Evolutionary conservation across 106 monocot species (phyloP).

Genomic region (Vanilla planifolia): DNA sequence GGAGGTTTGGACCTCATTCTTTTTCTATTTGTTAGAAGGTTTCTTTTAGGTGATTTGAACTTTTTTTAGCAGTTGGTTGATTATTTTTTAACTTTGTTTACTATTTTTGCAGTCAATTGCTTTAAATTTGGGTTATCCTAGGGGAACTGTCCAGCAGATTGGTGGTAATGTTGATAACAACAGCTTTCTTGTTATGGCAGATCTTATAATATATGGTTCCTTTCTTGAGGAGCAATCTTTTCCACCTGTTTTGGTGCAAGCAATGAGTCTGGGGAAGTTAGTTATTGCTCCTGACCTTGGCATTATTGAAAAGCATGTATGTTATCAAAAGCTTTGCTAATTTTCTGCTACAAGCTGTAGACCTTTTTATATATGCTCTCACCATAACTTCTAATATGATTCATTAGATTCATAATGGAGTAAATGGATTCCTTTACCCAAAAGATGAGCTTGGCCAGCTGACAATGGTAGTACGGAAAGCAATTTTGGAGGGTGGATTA

Average conservation of each 20-base stretch:
- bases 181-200: conserved; percentile 50
- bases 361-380: background rate
- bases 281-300: conserved; percentile 80
- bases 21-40: background rate
- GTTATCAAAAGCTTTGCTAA: conserved; percentile 14
- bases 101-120: conserved; percentile 34
- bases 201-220: conserved; percentile 88
- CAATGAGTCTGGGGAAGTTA: conserved; percentile 82
- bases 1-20: conserved; percentile 38
- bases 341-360: background rate
- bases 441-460: conserved; percentile 56
- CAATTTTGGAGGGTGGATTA: conserved; percentile 48
- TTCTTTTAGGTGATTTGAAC: no score
- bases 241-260: conserved; percentile 59
- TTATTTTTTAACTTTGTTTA: background rate
- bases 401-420: conserved; percentile 57
- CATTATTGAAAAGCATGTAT: conserved; percentile 82
- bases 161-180: conserved; percentile 24
- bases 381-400: background rate
- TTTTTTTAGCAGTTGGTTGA: background rate
- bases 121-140: conserved; percentile 45
- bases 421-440: conserved; percentile 72
- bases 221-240: conserved; percentile 93
- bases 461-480: conserved; percentile 34
- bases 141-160: conserved; percentile 35